Base-by-base conservation (phyloP, 1,284 basidiomycete genomes). In the Xanthoconium separans region DNA sequence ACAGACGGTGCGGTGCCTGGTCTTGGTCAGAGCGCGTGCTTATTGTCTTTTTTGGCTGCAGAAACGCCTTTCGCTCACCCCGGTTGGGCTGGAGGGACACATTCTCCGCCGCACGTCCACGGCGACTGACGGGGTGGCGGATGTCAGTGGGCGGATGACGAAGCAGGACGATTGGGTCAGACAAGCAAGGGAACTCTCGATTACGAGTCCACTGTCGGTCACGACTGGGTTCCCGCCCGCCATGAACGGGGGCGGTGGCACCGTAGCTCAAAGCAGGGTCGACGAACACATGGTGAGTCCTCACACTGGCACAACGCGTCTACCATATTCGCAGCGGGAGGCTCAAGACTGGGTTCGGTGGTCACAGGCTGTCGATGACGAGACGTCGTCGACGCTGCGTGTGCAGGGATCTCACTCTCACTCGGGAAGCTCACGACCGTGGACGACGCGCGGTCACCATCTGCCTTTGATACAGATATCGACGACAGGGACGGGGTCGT, bases 81-180 rank as follows among this genome's bases (percentile, higher is more conserved):
- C 74, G 31, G 64, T 72, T 3, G 61, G 64, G n/a, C 12, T 13
- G 20, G 66, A 62, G 36, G 57, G 58, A 53, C 50, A 55, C 45
- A 43, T 49, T 39, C 24, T 42, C 45, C 58, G 57, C 47, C 58
- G 58, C 51, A 11, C 57, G 49, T 59, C 56, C 49, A 60, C 58
- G 47, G 50, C 59, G 29, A 20, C 57, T 9, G 58, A 56, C 42
- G 64, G 55, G 54, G 59, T 54, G 51, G 39, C 48, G 46, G 55
- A 27, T 27, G 27, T 27, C 27, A 27, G 66, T 37, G 71, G 70
- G 45, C 75, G 74, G 57, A 66, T 74, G 18, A 70, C 76, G 47
- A 63, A 70, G 11, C 76, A 80, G 6, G 85, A 87, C 55, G 85
- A 88, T 61, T 87, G 84, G 86, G 84, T 87, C 13, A 74, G 76